Conservation (phyloP, 805 yeast genomes). For the Teunomyces atbi region DNA sequence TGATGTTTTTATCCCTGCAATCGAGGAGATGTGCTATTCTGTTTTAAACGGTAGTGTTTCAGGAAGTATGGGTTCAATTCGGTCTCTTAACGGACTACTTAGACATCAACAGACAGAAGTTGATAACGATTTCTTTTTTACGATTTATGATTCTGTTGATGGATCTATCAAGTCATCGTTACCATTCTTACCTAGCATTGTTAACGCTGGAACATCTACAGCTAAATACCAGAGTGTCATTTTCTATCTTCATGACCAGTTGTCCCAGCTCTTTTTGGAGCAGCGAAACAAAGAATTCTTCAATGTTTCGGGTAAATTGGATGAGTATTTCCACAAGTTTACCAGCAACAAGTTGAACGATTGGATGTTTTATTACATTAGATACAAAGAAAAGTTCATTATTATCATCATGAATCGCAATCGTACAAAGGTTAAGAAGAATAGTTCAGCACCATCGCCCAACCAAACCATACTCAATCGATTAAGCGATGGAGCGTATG, state of each 20-base stretch:
- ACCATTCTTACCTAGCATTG: constrained; percentile 30
- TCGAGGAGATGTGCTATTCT: constrained; percentile 21
- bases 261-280: constrained; percentile 28
- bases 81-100: constrained; percentile 19
- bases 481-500: constrained; percentile 25
- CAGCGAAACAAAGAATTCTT: constrained; percentile 24
- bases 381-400: constrained; percentile 27
- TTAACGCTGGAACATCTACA: constrained; percentile 8
- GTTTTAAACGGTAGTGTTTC: constrained; percentile 18
- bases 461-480: constrained; percentile 9
- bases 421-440: constrained; percentile 17
- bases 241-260: constrained; percentile 40
- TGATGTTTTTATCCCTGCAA: constrained; percentile 16
- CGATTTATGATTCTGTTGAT: constrained; percentile 27
- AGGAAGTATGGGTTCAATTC: constrained; percentile 30
- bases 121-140: constrained; percentile 38
- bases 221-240: constrained; percentile 25
- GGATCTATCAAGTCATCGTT: constrained; percentile 32
- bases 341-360: constrained; percentile 35
- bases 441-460: constrained; percentile 5
- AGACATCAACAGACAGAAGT: constrained; percentile 9
- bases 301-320: constrained; percentile 13
- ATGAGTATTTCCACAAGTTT: constrained; percentile 42
- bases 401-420: constrained; percentile 36
- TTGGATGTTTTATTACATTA: constrained; percentile 43